Evolutionary conservation across 129 eudicot species (phyloP).

Genomic region (sunflower (Helianthus annuus)): HanXRQr2.0-SUNRISE NC_035448.2:188214701-188215200

Average conservation of each 20-base stretch:
- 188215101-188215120: conserved; percentile 65
- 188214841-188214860: conserved; percentile 55
- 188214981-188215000: conserved; percentile 82
- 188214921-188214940: conserved; percentile 18
- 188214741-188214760: conserved; percentile 43
- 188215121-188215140: conserved; percentile 58
- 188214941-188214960: conserved; percentile 22
- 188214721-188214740: conserved; percentile 2
- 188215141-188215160: conserved; percentile 49
- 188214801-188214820: conserved; percentile 81
- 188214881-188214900: neutral
- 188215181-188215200: neutral
- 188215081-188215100: conserved; percentile 87
- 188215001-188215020: conserved; percentile 59
- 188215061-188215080: conserved; percentile 92
- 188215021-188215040: conserved; percentile 67
- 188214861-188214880: neutral
- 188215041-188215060: conserved; percentile 74
- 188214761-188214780: conserved; percentile 96
- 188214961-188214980: conserved; percentile 70
- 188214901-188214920: neutral
- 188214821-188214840: conserved; percentile 90
- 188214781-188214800: conserved; percentile 98
- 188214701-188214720: conserved; percentile 21
- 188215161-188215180: conserved; percentile 10